phyloP scores from a whole-genome alignment of 2,329 filamentous ascomycete species.

The Diaporthe citri region DNA sequence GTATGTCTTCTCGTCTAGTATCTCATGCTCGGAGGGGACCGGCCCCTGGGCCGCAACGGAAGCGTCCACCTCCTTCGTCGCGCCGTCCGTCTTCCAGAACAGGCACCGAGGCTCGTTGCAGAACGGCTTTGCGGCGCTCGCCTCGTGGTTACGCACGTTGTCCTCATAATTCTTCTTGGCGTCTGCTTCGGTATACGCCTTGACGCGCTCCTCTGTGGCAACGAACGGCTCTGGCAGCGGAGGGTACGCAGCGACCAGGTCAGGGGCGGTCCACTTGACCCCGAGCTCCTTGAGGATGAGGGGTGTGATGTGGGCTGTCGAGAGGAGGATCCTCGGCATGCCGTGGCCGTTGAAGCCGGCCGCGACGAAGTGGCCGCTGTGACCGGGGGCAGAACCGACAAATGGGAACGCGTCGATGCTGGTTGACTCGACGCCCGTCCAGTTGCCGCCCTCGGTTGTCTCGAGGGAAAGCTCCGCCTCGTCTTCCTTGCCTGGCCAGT shows the following conservation, averaged over 20 bases:
- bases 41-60: neutral
- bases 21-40: neutral
- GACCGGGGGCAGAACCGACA: slow-evolving; percentile 45
- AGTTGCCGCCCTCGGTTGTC: slow-evolving; percentile 46
- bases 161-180: slow-evolving; percentile 30
- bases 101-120: slow-evolving; percentile 35
- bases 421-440: slow-evolving; percentile 46
- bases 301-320: slow-evolving; percentile 46
- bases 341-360: slow-evolving; percentile 48
- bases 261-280: slow-evolving; percentile 42
- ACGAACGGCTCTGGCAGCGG: slow-evolving; percentile 47
- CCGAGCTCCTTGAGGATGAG: slow-evolving; percentile 44
- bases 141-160: slow-evolving; percentile 28
- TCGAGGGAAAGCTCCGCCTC: slow-evolving; percentile 40
- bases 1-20: slow-evolving; percentile 7
- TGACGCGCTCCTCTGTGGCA: slow-evolving; percentile 46
- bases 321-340: slow-evolving; percentile 50
- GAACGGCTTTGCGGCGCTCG: slow-evolving; percentile 42
- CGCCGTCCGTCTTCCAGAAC: slow-evolving; percentile 19
- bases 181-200: slow-evolving; percentile 41
- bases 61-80: neutral
- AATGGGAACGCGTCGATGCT: slow-evolving; percentile 44
- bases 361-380: slow-evolving; percentile 45
- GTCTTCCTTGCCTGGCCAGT: slow-evolving; percentile 43
- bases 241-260: slow-evolving; percentile 43